These are phyloP conservation scores for Neocallimastix lanati DNA, from an alignment of 192 early-diverging fungal species.

Conservation along the genomic window DNA sequence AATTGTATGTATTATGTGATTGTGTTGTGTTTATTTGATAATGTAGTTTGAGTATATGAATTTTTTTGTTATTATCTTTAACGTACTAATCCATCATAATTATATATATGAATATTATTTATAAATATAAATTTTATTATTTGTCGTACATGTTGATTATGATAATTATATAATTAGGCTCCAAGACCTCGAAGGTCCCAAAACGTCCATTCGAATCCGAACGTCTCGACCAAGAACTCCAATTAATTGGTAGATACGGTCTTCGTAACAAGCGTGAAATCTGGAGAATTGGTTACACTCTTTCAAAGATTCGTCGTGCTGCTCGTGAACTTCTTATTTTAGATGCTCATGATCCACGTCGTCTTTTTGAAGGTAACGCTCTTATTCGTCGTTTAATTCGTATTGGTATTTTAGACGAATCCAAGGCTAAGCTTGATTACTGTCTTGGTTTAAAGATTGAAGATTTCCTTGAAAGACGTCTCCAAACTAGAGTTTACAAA, in stretches of 20 bases:
- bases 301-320: slow-evolving; percentile 99
- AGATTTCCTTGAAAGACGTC: slow-evolving; percentile 86
- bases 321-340: slow-evolving; percentile 97
- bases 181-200: slow-evolving; percentile 51
- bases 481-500: neutral
- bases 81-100: too few species aligned
- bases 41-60: too few species aligned
- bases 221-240: slow-evolving; percentile 85
- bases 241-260: slow-evolving; percentile 92
- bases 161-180: neutral
- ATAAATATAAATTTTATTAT: too few species aligned
- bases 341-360: slow-evolving; percentile 88
- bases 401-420: slow-evolving; percentile 93
- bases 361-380: slow-evolving; percentile 98
- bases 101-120: too few species aligned
- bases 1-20: neutral
- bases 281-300: slow-evolving; percentile 87
- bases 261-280: slow-evolving; percentile 98
- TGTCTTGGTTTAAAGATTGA: slow-evolving; percentile 91
- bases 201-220: slow-evolving; percentile 90
- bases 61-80: too few species aligned
- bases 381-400: slow-evolving; percentile 96
- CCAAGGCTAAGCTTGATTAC: slow-evolving; percentile 98
- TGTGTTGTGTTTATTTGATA: too few species aligned
- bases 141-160: too few species aligned